Percentiles rank a stretch among this genome's conserved stretches.
phyloP scores from a whole-genome alignment of 371 early-diverging fungal genomes.

The Mucor velutinosus region DNA sequence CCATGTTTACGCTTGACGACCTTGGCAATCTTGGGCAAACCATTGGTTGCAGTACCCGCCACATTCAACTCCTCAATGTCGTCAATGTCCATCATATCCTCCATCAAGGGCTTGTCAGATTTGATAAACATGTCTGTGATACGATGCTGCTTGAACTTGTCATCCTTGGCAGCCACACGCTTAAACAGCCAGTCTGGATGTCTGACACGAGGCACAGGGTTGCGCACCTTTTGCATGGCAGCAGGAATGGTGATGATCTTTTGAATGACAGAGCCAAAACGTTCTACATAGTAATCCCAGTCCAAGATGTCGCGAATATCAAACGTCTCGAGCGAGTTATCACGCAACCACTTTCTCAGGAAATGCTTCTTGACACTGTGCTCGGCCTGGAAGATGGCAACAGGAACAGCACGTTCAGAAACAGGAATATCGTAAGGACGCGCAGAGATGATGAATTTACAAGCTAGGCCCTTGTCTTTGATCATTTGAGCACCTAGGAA shows the following conservation, averaged over 20 bases:
- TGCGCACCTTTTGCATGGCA: conserved; percentile 93
- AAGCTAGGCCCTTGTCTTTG: conserved; percentile 96
- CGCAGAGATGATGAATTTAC: conserved; percentile 94
- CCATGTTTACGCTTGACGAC: conserved; percentile 34
- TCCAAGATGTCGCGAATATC: conserved; percentile 95
- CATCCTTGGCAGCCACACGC: conserved; percentile 73
- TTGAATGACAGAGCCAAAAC: conserved; percentile 95
- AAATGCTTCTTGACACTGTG: conserved; percentile 80
- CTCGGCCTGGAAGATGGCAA: conserved; percentile 94
- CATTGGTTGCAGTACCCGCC: conserved; percentile 17
- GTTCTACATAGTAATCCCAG: conserved; percentile 98
- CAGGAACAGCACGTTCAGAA: conserved; percentile 96
- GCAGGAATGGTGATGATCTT: conserved; percentile 99
- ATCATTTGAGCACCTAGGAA: conserved; percentile 98
- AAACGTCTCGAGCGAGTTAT: conserved; percentile 68
- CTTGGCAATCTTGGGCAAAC: conserved; percentile 32
- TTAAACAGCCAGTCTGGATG: conserved; percentile 96
- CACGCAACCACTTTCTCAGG: conserved; percentile 93
- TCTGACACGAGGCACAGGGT: conserved; percentile 91
- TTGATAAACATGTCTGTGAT: conserved; percentile 85
- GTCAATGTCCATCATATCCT: conserved; percentile 19
- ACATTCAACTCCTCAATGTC: conserved; percentile 41
- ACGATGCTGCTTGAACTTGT: conserved; percentile 79
- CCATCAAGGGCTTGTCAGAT: conserved; percentile 30
- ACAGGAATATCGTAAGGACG: conserved; percentile 91